Conservation (phyloP, 345 rosid species). For the Eucalyptus curtisii region DNA sequence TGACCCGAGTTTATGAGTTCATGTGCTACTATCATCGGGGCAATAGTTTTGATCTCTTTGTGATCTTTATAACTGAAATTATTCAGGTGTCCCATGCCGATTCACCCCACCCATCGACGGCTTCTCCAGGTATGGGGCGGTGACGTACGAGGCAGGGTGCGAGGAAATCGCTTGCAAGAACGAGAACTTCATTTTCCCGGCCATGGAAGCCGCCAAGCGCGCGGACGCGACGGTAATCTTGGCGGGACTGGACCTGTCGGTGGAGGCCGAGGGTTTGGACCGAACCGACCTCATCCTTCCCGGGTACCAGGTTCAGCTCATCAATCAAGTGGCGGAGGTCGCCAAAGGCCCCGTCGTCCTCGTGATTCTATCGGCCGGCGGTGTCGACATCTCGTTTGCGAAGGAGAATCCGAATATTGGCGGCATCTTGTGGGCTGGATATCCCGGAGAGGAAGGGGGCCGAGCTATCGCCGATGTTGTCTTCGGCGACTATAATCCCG, state of each 20-base stretch:
- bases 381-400: conserved; percentile 40
- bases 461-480: conserved; percentile 54
- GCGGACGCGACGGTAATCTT: conserved; percentile 42
- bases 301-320: conserved; percentile 34
- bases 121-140: conserved; percentile 7
- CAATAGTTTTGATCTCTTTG: neutral
- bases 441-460: conserved; percentile 71
- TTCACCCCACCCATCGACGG: conserved; percentile 34
- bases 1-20: neutral
- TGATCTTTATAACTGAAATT: neutral
- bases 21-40: neutral
- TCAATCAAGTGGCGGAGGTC: conserved; percentile 23
- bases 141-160: conserved; percentile 28
- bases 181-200: conserved; percentile 14
- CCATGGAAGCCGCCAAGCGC: conserved; percentile 10
- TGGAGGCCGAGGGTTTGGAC: conserved; percentile 50
- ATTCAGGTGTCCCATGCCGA: conserved; percentile 34
- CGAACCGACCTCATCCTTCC: conserved; percentile 38
- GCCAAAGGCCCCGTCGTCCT: conserved; percentile 47
- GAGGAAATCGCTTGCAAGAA: conserved; percentile 30
- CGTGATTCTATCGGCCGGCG: conserved; percentile 53
- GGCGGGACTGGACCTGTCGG: conserved; percentile 25
- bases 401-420: conserved; percentile 11
- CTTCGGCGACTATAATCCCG: conserved; percentile 52
- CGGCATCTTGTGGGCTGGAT: conserved; percentile 54